phyloP scores from a whole-genome alignment of 345 rosid genomes.

The Turnera subulata region DNA sequence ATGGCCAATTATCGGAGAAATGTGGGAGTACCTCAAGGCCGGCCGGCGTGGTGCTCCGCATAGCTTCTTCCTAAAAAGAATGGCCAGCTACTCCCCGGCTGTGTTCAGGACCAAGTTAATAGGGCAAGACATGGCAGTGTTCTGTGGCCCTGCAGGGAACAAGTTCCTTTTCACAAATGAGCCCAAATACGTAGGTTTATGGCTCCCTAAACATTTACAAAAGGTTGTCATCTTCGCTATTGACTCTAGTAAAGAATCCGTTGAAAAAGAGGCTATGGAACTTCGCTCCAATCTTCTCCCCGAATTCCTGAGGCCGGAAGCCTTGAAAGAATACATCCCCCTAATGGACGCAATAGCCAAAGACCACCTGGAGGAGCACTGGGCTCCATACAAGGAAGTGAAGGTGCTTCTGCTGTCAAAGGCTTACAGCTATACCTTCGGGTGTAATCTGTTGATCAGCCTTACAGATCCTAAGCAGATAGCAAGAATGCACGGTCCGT shows the following conservation, averaged over 20 bases:
- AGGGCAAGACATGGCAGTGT: background rate
- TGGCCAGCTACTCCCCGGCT: background rate
- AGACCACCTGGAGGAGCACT: constrained; percentile 4
- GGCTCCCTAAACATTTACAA: background rate
- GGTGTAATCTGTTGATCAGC: constrained; percentile 7
- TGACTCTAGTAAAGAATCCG: no score
- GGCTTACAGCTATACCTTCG: background rate
- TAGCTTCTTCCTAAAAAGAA: background rate
- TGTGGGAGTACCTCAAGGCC: no score
- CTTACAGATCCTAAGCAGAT: background rate
- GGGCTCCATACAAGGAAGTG: constrained; percentile 6
- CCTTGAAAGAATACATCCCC: constrained; percentile 2
- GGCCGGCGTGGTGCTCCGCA: no score
- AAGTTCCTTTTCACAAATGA: background rate
- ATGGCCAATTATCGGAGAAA: no score
- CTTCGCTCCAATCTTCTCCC: background rate
- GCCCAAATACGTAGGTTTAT: background rate
- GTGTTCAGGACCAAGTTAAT: background rate
- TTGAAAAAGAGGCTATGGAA: no score
- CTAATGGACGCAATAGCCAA: constrained; percentile 15
- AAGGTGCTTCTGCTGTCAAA: background rate
- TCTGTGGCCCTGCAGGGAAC: background rate
- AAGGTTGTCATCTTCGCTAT: background rate
- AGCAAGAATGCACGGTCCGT: background rate
- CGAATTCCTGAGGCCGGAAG: constrained; percentile 7